Evolutionary conservation across 2,329 filamentous ascomycete species (phyloP).

Genomic region (Chalaropsis thielavioides): DNA sequence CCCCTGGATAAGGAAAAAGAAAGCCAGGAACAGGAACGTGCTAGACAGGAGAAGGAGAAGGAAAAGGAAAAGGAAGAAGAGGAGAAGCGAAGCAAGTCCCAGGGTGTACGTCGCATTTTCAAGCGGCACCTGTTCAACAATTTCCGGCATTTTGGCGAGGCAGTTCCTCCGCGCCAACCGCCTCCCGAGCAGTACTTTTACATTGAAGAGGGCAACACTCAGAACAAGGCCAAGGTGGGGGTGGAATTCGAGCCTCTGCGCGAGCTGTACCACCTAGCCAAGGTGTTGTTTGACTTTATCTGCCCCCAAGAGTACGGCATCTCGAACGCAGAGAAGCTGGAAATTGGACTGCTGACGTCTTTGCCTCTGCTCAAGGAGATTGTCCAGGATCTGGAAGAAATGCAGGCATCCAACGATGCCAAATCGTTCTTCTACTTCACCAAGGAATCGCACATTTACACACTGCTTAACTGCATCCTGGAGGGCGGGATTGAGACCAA

Average conservation of each 20-base stretch:
- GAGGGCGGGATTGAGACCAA: slow-evolving; percentile 96
- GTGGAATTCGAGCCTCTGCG: slow-evolving; percentile 74
- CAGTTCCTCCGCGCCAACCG: slow-evolving; percentile 21
- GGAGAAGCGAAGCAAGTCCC: slow-evolving; percentile 23
- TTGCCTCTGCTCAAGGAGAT: slow-evolving; percentile 91
- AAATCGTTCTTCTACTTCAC: slow-evolving; percentile 99
- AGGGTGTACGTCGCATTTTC: slow-evolving; percentile 37
- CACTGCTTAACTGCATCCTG: slow-evolving; percentile 89
- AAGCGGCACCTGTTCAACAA: slow-evolving; percentile 44
- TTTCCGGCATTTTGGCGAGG: slow-evolving; percentile 35
- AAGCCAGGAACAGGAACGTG: slow-evolving; percentile 23
- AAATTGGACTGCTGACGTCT: slow-evolving; percentile 89
- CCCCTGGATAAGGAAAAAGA: slow-evolving; percentile 21
- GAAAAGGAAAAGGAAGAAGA: slow-evolving; percentile 28
- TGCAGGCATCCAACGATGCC: slow-evolving; percentile 84
- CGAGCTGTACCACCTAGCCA: slow-evolving; percentile 84
- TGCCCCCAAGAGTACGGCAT: slow-evolving; percentile 98
- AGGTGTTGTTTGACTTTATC: slow-evolving; percentile 95
- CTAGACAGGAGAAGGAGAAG: slow-evolving; percentile 23
- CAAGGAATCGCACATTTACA: slow-evolving; percentile 98
- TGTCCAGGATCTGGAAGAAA: slow-evolving; percentile 89
- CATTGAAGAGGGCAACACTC: slow-evolving; percentile 63
- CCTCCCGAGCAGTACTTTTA: slow-evolving; percentile 70
- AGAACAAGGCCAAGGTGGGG: slow-evolving; percentile 67
- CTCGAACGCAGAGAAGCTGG: slow-evolving; percentile 88